Base-by-base conservation (phyloP, 2,329 filamentous ascomycete species). In the Fusarium poae region DNA sequence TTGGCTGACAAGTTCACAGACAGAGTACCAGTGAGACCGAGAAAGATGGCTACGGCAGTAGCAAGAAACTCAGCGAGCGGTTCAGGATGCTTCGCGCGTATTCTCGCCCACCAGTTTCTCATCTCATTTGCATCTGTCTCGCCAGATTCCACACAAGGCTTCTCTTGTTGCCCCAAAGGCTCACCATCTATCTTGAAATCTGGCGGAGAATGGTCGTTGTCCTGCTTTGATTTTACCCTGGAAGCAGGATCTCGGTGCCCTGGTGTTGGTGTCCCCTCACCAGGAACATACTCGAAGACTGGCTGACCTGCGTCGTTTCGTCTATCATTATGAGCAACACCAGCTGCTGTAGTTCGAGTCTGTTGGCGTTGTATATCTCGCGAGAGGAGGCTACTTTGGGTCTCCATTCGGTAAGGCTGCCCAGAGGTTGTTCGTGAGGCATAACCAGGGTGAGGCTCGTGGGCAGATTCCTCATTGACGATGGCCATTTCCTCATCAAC, bases 61-160 rank as follows among this genome's bases (percentile, higher is more conserved):
- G 71, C 66, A 3, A 73, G 63, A 5, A 73, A 72, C 5, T 73
- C 71, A 9, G 71, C 71, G 0, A 73, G 64, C 5, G 67, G 71
- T 25, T 73, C 71, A 2, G 68, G 71, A 30, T 73, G 64, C 21
- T 55, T 65, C 1, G 66, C 71, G 9, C 71, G 58, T 21, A 73
- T 13, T 3, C 61, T 65, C 16, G 71, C 71, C 71, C 71, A 73
- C 64, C 66, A 72, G 10, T 73, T 73, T 3, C 71, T 68, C 52
- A 65, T 43, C 15, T 71, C 61, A 21, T 73, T 46, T 3, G 68
- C 63, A 18, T 73, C 35, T 0, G 15, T 39, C 9, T 63, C 53
- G 0, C 68, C 71, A 18, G 20, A 12, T 45, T 72, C 70, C 3
- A 68, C 71, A 4, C 45, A 56, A 1, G 50, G 27, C 6, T 59